A percentile compares a stretch with the other conserved stretches of the same genome.
phyloP scores from a whole-genome alignment of 2,329 filamentous ascomycete genomes.

The Diaporthe australafricana region DNA sequence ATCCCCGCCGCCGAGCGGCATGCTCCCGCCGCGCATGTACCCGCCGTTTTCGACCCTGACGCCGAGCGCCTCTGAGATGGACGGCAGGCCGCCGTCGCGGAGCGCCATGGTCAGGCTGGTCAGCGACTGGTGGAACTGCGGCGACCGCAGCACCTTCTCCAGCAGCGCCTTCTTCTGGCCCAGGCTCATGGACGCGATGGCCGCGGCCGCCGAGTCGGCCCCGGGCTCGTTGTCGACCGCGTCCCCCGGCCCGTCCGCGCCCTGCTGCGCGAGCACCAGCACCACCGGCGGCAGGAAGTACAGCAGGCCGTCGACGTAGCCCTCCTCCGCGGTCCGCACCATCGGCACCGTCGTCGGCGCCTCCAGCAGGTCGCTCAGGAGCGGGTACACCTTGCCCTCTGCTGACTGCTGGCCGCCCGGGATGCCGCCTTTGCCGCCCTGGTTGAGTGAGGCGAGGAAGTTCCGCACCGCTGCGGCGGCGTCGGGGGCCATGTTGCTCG shows the following conservation, averaged over 20 bases:
- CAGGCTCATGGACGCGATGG: conserved; percentile 77
- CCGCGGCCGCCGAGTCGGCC: conserved; percentile 75
- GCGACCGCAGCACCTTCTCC: conserved; percentile 84
- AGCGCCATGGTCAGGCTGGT: conserved; percentile 88
- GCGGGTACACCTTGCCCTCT: conserved; percentile 78
- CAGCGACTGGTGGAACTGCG: conserved; percentile 90
- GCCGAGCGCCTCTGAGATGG: conserved; percentile 85
- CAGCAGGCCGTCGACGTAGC: conserved; percentile 79
- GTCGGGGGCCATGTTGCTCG: conserved; percentile 70
- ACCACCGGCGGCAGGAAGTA: conserved; percentile 82
- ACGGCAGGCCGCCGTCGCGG: conserved; percentile 89
- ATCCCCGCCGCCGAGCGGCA: conserved; percentile 88
- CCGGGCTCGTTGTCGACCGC: conserved; percentile 73
- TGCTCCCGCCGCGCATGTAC: conserved; percentile 78
- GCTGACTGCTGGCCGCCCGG: conserved; percentile 50
- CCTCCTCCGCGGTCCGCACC: conserved; percentile 73
- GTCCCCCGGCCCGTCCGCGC: conserved; percentile 61
- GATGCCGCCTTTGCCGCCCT: conserved; percentile 60
- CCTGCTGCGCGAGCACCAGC: conserved; percentile 79
- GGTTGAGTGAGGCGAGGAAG: conserved; percentile 82
- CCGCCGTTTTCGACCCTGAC: conserved; percentile 88
- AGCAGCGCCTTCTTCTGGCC: conserved; percentile 85
- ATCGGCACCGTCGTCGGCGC: conserved; percentile 82
- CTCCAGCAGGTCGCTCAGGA: conserved; percentile 86
- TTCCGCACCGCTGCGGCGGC: conserved; percentile 85